Evolutionary conservation across 1,284 basidiomycete species (phyloP).

Genomic region (Vanrija sp.): DNA sequence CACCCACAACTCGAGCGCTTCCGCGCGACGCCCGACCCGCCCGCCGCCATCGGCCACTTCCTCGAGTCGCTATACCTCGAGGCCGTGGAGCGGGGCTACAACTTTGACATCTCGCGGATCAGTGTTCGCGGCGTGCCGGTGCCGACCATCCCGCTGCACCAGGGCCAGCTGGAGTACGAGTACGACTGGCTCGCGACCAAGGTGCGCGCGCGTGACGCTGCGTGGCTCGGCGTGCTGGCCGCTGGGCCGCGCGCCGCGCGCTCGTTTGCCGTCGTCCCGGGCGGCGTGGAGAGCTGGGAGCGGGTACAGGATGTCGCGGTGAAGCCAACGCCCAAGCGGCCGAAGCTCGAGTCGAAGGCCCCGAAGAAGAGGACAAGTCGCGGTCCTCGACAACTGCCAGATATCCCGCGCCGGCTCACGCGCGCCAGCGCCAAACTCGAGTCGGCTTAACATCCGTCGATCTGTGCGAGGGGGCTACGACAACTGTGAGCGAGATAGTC

Average conservation of each 20-base stretch:
- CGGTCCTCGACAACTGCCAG: no score
- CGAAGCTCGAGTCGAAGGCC: no score
- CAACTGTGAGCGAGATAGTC: no score
- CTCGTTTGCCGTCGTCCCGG: constrained; percentile 2
- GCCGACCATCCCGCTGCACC: background rate
- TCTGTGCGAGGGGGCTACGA: no score
- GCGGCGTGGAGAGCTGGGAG: constrained; percentile 7
- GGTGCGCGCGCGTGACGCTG: constrained; percentile 1
- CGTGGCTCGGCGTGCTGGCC: background rate
- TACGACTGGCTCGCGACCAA: constrained; percentile 1
- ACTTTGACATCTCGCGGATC: constrained; percentile 1
- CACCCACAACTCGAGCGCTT: constrained; percentile 7
- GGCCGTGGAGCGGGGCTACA: constrained; percentile 1
- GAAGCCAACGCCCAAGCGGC: no score
- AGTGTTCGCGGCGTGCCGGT: background rate
- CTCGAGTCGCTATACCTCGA: constrained; percentile 2
- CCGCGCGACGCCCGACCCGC: background rate
- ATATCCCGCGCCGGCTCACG: no score
- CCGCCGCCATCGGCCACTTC: constrained; percentile 4
- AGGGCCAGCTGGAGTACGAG: constrained; percentile 4
- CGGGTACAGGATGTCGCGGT: background rate
- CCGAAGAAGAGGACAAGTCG: no score
- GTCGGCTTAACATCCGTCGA: no score
- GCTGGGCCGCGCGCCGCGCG: background rate
- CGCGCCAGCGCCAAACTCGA: no score